Conservation (phyloP, 2,329 filamentous ascomycete genomes). For the Aspergillus texensis region DNA sequence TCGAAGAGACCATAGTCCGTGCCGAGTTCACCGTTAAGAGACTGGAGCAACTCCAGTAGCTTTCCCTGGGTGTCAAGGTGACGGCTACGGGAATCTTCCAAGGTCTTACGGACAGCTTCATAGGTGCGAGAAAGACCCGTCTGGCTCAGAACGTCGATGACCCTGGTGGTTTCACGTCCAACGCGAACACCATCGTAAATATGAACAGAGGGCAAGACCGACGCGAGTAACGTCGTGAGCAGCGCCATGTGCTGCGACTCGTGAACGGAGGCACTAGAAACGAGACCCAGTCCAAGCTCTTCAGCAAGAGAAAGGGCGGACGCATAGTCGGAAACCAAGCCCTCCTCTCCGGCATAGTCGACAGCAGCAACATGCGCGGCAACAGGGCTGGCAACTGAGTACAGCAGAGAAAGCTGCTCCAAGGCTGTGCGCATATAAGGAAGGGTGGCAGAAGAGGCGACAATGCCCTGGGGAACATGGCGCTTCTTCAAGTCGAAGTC, state of each 20-base stretch:
- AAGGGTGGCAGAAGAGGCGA: constrained; percentile 83
- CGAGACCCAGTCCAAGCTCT: constrained; percentile 83
- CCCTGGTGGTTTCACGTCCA: constrained; percentile 77
- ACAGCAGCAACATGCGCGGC: constrained; percentile 90
- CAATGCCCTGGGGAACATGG: constrained; percentile 84
- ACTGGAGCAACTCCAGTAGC: constrained; percentile 68
- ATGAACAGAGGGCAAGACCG: constrained; percentile 79
- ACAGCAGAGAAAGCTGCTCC: constrained; percentile 89
- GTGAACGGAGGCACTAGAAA: constrained; percentile 82
- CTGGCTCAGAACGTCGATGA: constrained; percentile 80
- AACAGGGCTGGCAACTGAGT: constrained; percentile 88
- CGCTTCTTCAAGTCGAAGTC: constrained; percentile 93
- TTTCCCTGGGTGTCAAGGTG: constrained; percentile 72
- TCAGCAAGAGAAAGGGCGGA: constrained; percentile 79
- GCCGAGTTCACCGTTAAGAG: constrained; percentile 87
- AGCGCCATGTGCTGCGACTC: constrained; percentile 95
- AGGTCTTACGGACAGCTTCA: constrained; percentile 64
- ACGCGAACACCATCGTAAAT: constrained; percentile 85
- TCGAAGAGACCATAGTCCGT: constrained; percentile 93
- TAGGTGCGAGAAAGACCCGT: constrained; percentile 70
- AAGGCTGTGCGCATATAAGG: constrained; percentile 78
- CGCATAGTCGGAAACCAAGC: constrained; percentile 85
- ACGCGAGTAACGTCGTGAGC: constrained; percentile 80
- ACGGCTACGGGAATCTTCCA: constrained; percentile 67
- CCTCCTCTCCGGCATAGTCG: constrained; percentile 73